phyloP scores from a whole-genome alignment of 805 yeast genomes.

The Ogataea sp. region DNA sequence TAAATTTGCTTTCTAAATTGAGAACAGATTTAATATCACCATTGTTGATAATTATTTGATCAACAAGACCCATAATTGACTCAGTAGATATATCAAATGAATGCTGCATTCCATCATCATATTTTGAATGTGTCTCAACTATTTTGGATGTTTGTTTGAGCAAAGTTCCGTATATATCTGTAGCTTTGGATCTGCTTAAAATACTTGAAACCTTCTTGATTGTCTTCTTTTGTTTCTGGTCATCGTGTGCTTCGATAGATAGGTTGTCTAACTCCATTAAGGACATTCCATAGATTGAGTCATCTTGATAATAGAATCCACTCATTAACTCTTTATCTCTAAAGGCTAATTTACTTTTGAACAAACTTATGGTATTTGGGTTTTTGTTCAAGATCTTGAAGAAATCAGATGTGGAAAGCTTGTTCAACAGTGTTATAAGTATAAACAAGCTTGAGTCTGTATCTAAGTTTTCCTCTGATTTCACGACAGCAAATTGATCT shows the following conservation, averaged over 20 bases:
- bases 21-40: conserved; percentile 44
- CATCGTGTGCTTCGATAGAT: background rate
- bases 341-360: conserved; percentile 25
- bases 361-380: conserved; percentile 32
- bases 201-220: conserved; percentile 20
- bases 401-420: conserved; percentile 57
- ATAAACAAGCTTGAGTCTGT: conserved; percentile 54
- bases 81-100: conserved; percentile 4
- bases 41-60: conserved; percentile 30
- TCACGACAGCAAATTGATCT: conserved; percentile 56
- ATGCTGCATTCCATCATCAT: no score
- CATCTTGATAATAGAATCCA: conserved; percentile 61
- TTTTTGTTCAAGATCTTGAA: conserved; percentile 52
- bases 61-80: conserved; percentile 41
- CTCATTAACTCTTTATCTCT: conserved; percentile 31
- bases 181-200: conserved; percentile 24
- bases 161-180: conserved; percentile 28
- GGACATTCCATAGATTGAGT: conserved; percentile 40
- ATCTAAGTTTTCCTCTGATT: conserved; percentile 54
- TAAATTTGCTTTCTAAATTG: conserved; percentile 43
- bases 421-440: conserved; percentile 44
- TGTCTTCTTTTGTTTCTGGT: conserved; percentile 16
- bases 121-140: conserved; percentile 33
- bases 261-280: conserved; percentile 26
- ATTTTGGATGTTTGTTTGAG: conserved; percentile 33